These are phyloP conservation scores for Acorus calamus DNA, from an alignment of 106 monocot genomes.

Conservation along the genomic window DNA sequence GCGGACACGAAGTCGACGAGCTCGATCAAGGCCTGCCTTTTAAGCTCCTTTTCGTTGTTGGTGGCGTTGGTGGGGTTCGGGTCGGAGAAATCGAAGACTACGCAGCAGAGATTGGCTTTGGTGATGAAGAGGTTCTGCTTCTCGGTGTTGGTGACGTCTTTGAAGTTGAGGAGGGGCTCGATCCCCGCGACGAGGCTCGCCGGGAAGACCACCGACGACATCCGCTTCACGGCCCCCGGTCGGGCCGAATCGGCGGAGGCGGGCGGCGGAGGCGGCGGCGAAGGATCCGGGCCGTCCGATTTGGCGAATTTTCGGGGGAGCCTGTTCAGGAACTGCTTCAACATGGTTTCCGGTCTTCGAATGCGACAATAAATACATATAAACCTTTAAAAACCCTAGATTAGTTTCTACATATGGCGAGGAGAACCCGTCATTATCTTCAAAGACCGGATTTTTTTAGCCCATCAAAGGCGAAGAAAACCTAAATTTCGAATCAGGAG, in stretches of 20 bases:
- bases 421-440: too few relatives aligned
- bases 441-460: background rate
- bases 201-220: constrained; percentile 72
- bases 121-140: constrained; percentile 57
- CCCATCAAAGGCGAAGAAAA: background rate
- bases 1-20: constrained; percentile 47
- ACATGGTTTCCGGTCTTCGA: constrained; percentile 33
- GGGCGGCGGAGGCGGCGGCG: constrained; percentile 9
- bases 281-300: constrained; percentile 13
- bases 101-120: constrained; percentile 70
- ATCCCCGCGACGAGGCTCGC: constrained; percentile 65
- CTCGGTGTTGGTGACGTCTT: constrained; percentile 61
- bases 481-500: too few relatives aligned
- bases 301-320: constrained; percentile 49
- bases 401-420: background rate
- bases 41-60: constrained; percentile 55
- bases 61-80: constrained; percentile 34
- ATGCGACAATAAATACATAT: background rate
- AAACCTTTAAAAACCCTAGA: background rate
- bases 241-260: constrained; percentile 14
- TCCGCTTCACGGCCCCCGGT: constrained; percentile 39
- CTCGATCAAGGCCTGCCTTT: constrained; percentile 53
- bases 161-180: constrained; percentile 62
- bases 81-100: constrained; percentile 62
- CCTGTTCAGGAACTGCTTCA: constrained; percentile 77